These are phyloP conservation scores for Musa beccarii DNA, from an alignment of 176 grass and related monocot genomes.

Conservation along the genomic window DNA sequence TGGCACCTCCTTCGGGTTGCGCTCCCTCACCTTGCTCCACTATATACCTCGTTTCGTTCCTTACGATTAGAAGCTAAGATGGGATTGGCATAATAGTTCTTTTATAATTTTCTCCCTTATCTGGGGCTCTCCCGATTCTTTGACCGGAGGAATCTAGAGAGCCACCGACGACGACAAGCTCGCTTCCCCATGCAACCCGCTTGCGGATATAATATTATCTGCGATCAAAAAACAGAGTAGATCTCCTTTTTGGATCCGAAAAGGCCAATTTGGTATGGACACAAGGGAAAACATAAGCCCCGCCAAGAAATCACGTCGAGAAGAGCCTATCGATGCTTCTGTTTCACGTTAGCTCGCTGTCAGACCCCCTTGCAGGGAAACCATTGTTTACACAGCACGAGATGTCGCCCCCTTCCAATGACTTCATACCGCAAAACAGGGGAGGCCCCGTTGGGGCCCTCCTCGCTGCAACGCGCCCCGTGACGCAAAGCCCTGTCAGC, in stretches of 20 bases:
- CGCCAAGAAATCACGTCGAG: neutral
- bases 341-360: neutral
- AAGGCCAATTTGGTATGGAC: neutral
- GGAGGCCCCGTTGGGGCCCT: neutral
- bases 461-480: neutral
- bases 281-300: neutral
- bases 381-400: neutral
- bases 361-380: neutral
- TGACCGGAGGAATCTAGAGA: no score
- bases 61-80: no score
- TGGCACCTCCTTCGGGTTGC: no score
- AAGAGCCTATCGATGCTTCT: neutral
- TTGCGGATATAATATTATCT: neutral
- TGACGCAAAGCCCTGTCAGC: neutral
- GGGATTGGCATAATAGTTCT: no score
- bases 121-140: no score
- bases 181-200: neutral
- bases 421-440: neutral
- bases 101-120: no score
- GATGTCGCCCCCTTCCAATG: neutral
- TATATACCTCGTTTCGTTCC: no score
- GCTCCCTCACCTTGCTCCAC: neutral
- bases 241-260: neutral
- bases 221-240: neutral
- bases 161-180: neutral